These are phyloP conservation scores for Streptanthus diversifolius DNA, from an alignment of 345 rosid genomes.

Conservation along the genomic window DNA sequence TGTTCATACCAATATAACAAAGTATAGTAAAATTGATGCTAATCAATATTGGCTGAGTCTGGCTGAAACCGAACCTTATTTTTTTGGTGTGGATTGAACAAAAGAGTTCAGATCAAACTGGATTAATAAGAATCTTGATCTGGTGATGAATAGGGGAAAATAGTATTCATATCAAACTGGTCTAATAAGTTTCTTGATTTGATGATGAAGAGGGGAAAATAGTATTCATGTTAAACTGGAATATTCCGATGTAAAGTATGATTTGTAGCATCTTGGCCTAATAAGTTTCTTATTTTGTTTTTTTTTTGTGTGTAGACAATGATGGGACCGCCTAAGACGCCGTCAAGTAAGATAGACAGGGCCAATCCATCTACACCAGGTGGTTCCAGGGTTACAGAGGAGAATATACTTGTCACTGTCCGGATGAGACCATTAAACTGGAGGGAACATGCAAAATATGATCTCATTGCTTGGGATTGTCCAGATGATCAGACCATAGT, in stretches of 20 bases:
- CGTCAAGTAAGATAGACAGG: conserved; percentile 51
- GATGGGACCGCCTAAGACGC: conserved; percentile 72
- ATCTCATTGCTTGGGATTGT: conserved; percentile 93
- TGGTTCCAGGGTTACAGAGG: conserved; percentile 61
- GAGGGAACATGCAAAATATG: conserved; percentile 82
- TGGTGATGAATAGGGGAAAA: neutral
- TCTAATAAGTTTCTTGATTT: neutral
- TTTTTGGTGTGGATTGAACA: too few species aligned
- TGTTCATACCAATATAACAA: too few species aligned
- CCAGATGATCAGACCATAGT: conserved; percentile 56
- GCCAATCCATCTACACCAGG: conserved; percentile 55
- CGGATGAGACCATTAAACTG: conserved; percentile 76
- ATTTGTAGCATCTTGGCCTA: neutral
- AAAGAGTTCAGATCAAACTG: too few species aligned
- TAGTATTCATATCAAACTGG: neutral
- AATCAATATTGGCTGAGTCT: neutral
- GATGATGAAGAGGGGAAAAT: neutral
- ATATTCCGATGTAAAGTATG: neutral
- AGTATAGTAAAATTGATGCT: neutral
- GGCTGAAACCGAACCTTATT: neutral
- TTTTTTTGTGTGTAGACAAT: conserved; percentile 31
- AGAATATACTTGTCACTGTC: conserved; percentile 84
- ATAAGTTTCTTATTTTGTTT: conserved; percentile 1
- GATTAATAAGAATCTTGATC: too few species aligned
- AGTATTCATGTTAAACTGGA: neutral